These are phyloP conservation scores for Malassezia sympodialis DNA, from an alignment of 1,284 basidiomycete species.

Conservation along the genomic window DNA sequence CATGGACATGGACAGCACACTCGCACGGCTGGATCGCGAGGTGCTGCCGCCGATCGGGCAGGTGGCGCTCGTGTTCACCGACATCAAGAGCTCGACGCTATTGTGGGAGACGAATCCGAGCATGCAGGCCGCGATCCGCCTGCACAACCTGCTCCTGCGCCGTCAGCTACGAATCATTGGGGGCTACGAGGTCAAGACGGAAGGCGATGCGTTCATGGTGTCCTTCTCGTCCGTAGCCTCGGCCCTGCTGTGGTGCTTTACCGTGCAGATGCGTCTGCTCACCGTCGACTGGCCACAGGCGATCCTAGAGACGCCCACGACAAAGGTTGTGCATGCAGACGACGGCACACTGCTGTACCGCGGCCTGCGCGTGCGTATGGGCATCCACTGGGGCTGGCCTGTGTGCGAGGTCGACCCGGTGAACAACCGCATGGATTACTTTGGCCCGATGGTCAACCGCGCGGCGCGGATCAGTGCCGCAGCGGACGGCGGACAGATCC, in stretches of 20 bases:
- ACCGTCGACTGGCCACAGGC: conserved; percentile 87
- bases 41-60: conserved; percentile 78
- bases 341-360: conserved; percentile 67
- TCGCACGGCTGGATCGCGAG: conserved; percentile 63
- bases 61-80: conserved; percentile 90
- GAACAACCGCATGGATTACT: conserved; percentile 81
- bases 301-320: conserved; percentile 84
- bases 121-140: conserved; percentile 85
- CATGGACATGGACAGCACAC: conserved; percentile 42
- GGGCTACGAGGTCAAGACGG: conserved; percentile 98
- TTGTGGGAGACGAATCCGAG: conserved; percentile 95
- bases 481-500: conserved; percentile 87
- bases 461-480: conserved; percentile 72
- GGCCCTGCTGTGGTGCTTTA: conserved; percentile 83
- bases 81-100: conserved; percentile 92
- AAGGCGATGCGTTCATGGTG: conserved; percentile 98
- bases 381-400: conserved; percentile 84
- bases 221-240: conserved; percentile 80
- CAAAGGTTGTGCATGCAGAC: conserved; percentile 66
- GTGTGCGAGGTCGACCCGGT: conserved; percentile 88
- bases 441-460: conserved; percentile 51
- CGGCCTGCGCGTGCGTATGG: conserved; percentile 92
- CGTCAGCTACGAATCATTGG: conserved; percentile 80
- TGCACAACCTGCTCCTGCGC: conserved; percentile 80
- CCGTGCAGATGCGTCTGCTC: conserved; percentile 74